Percentiles rank a stretch among this genome's conserved stretches.
These are phyloP conservation scores for Sclerotinia glacialis DNA, from an alignment of 2,329 filamentous ascomycete genomes.

Conservation along the genomic window DNA sequence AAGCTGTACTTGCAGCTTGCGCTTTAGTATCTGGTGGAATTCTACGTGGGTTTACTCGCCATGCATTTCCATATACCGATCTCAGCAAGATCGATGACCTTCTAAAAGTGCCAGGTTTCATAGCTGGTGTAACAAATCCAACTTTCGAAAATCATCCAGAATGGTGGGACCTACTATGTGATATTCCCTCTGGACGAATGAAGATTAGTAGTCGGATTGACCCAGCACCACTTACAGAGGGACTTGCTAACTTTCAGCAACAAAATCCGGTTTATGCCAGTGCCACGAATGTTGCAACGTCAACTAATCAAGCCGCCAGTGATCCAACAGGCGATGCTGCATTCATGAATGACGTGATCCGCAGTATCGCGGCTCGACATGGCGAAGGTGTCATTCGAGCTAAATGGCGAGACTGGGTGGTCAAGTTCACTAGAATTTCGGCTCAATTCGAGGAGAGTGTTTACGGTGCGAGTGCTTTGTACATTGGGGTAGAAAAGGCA, in stretches of 20 bases:
- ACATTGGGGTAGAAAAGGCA: constrained; percentile 74
- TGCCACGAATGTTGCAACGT: constrained; percentile 45
- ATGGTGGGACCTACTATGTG: constrained; percentile 98
- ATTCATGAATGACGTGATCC: constrained; percentile 84
- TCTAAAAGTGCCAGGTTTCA: constrained; percentile 93
- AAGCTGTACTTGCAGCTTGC: constrained; percentile 97
- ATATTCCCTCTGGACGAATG: constrained; percentile 86
- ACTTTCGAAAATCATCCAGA: constrained; percentile 92
- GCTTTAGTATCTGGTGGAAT: constrained; percentile 88
- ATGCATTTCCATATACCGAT: constrained; percentile 97
- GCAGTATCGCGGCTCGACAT: constrained; percentile 79
- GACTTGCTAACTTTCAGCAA: constrained; percentile 82
- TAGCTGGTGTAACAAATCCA: constrained; percentile 95
- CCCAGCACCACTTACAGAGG: constrained; percentile 75
- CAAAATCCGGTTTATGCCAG: constrained; percentile 60
- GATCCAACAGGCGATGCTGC: constrained; percentile 83
- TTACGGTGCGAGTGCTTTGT: constrained; percentile 86
- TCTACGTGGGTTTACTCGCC: constrained; percentile 88
- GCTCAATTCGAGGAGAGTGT: constrained; percentile 94
- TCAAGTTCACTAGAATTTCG: constrained; percentile 87
- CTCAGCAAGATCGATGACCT: constrained; percentile 96
- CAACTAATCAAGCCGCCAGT: constrained; percentile 37
- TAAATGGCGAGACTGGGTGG: constrained; percentile 93
- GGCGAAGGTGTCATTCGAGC: constrained; percentile 87
- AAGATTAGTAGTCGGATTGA: constrained; percentile 93